Conservation (phyloP, 208 protist species). For the Tritrichomonas musculus region DNA sequence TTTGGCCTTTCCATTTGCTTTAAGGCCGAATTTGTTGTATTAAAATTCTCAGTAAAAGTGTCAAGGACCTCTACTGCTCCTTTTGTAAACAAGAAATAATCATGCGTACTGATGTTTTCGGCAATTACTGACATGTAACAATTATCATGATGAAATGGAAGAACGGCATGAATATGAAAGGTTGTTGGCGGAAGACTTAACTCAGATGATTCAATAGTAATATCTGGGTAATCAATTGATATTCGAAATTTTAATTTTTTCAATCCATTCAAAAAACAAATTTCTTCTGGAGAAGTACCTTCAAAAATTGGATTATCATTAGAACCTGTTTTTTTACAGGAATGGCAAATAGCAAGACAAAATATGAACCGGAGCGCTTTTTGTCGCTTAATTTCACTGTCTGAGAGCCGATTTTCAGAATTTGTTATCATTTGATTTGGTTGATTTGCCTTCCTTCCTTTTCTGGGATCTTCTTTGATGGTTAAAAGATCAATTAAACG, state of each 20-base stretch:
- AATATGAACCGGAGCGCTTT: background rate
- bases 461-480: background rate
- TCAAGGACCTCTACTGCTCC: background rate
- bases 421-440: too few relatives aligned
- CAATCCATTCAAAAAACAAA: background rate
- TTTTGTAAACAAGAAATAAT: slow-evolving; percentile 28
- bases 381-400: too few relatives aligned
- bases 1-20: too few relatives aligned
- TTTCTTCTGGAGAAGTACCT: slow-evolving; percentile 1
- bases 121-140: slow-evolving; percentile 34
- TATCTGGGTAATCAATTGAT: background rate
- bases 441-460: too few relatives aligned
- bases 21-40: too few relatives aligned
- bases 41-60: too few relatives aligned
- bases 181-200: background rate
- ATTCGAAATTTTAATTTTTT: background rate
- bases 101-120: background rate
- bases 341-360: background rate
- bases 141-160: background rate
- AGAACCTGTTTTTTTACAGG: background rate
- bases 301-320: background rate
- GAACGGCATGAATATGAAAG: background rate
- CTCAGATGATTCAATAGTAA: background rate
- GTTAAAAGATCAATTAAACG: background rate
- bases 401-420: too few relatives aligned